Base-by-base conservation (phyloP, 176 grass and related monocot genomes). In the Aegilops umbellulata region DNA sequence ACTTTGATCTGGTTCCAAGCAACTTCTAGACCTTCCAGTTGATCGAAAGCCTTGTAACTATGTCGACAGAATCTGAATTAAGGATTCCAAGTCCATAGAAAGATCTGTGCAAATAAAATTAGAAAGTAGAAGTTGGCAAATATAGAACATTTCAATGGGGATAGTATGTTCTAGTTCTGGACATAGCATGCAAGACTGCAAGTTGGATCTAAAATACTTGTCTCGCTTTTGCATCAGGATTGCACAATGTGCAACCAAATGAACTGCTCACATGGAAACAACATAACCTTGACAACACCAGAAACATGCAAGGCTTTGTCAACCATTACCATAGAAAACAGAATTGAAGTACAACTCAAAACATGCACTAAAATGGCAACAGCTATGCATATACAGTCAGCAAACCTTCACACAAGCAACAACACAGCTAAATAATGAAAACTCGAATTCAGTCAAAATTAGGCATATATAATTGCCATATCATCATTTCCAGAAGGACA, bases 1-100 rank as follows among this genome's bases (percentile, higher is more conserved):
- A 92, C 85, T 86, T 95, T 95, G 36, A 95, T 90, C 71, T 90
- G 93, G 51, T 95, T 95, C 93, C 93, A 95, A 58, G 93, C 93
- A 84, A 95, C 93, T 65, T 95, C 93, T 57, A 95, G 86, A 25
- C 93, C 93, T 95, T 95, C 93, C 20, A 95, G 79, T 65, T 95
- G 90, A 92, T 95, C 93, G 76, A 95, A 95, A 71, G 90, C 90
- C 62, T 95, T 93, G 67, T 93, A 95, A 19, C 90, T 95, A 78
- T n/a, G n/a, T 12, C 78, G 8, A 65, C 49, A 85, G 8, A 71
- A 26, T 80, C 39, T 71, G 69, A 72, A 86, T 95, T 66, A 93
- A 89, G 93, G 86, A 91, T 74, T 34, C 78, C 88, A 91, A 85
- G 6, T 49, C 1, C 57, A 57, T 49, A 39, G 12, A 60, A 74